phyloP scores from a whole-genome alignment of 2,329 filamentous ascomycete species.

The Ophiostoma triangulosporum region DNA sequence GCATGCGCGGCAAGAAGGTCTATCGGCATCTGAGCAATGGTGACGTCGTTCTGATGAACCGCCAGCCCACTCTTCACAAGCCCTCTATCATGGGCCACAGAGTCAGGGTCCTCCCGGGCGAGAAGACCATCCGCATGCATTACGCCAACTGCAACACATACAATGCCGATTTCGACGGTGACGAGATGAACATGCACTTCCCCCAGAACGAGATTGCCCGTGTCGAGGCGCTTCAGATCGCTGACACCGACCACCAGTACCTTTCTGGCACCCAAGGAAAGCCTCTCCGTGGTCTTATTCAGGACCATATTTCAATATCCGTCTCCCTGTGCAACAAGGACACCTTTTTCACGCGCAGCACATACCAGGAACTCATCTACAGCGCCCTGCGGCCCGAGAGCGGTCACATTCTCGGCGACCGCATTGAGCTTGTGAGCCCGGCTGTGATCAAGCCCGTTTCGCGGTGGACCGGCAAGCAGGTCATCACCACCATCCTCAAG shows the following conservation, averaged over 20 bases:
- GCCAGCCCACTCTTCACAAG: conserved; percentile 94
- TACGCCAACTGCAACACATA: conserved; percentile 99
- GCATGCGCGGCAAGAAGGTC: conserved; percentile 85
- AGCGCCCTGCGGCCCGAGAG: conserved; percentile 79
- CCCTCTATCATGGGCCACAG: conserved; percentile 98
- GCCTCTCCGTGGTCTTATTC: conserved; percentile 87
- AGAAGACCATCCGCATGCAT: conserved; percentile 98
- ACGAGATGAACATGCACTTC: conserved; percentile 99
- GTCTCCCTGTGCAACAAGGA: conserved; percentile 84
- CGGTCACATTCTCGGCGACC: conserved; percentile 71
- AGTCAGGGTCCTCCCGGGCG: conserved; percentile 78
- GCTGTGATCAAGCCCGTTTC: conserved; percentile 68
- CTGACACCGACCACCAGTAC: conserved; percentile 95
- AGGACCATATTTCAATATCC: conserved; percentile 94
- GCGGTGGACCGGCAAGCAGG: conserved; percentile 91
- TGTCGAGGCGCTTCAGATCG: conserved; percentile 82
- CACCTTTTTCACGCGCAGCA: conserved; percentile 73
- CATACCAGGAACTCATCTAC: conserved; percentile 93
- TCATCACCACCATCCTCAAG: conserved; percentile 82
- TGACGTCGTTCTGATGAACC: conserved; percentile 97
- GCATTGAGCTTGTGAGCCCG: conserved; percentile 68
- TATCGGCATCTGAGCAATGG: conserved; percentile 92
- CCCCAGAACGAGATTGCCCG: conserved; percentile 92
- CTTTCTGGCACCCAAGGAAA: conserved; percentile 88
- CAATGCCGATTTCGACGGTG: conserved; percentile 97